phyloP scores from a whole-genome alignment of 768 basidiomycete genomes.

The Lepiota brunneoincarnata region DNA sequence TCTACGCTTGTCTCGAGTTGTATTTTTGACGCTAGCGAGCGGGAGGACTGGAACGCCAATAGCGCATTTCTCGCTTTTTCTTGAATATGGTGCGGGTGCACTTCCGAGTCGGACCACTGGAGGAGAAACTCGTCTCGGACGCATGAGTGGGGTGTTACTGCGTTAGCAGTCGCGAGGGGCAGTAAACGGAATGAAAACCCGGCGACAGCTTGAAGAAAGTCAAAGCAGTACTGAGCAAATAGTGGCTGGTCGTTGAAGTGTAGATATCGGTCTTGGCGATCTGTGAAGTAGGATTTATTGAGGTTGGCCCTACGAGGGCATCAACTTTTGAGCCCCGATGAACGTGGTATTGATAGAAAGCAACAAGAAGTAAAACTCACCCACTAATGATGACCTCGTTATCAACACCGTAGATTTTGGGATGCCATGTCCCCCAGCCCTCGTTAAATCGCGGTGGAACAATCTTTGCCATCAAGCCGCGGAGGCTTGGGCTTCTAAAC shows the following conservation, averaged over 20 bases:
- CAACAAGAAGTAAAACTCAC: slow-evolving; percentile 39
- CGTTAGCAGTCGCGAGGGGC: slow-evolving; percentile 16
- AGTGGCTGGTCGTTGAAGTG: slow-evolving; percentile 58
- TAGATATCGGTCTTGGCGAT: slow-evolving; percentile 94
- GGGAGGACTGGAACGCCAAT: slow-evolving; percentile 49
- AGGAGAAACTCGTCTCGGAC: slow-evolving; percentile 46
- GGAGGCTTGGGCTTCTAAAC: slow-evolving; percentile 85
- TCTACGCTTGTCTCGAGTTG: neutral
- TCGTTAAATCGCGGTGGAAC: slow-evolving; percentile 95
- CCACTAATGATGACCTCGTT: slow-evolving; percentile 92
- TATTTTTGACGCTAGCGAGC: slow-evolving; percentile 23
- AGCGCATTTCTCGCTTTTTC: slow-evolving; percentile 55
- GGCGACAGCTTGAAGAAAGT: slow-evolving; percentile 67
- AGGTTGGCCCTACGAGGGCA: slow-evolving; percentile 74
- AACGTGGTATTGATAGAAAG: neutral
- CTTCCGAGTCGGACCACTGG: slow-evolving; percentile 63
- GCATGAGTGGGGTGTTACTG: slow-evolving; percentile 26
- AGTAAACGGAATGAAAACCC: slow-evolving; percentile 68
- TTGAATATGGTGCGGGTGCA: slow-evolving; percentile 71
- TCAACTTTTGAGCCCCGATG: neutral
- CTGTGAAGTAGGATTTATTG: slow-evolving; percentile 88
- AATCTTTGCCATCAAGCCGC: slow-evolving; percentile 67
- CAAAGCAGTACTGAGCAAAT: slow-evolving; percentile 81
- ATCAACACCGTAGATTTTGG: slow-evolving; percentile 93
- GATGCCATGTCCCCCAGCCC: slow-evolving; percentile 99